These are phyloP conservation scores for Phytopythium chamaehyphon DNA, from an alignment of 352 stramenopile genomes.

Conservation along the genomic window DNA sequence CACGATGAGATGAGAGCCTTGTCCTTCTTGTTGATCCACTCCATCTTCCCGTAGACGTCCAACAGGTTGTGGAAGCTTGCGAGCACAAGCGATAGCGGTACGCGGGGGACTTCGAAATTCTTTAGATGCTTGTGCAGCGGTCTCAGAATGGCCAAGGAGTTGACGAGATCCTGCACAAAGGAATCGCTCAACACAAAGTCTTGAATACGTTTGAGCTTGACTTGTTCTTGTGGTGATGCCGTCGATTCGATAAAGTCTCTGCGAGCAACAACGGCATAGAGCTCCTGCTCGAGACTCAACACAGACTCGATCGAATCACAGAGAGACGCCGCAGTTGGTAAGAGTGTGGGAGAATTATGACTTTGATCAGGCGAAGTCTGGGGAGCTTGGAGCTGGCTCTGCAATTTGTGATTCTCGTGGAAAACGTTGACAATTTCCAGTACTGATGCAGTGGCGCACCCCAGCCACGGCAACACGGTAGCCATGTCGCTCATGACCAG, in stretches of 20 bases:
- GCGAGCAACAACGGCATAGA: constrained; percentile 49
- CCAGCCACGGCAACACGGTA: constrained; percentile 48
- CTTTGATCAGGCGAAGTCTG: constrained; percentile 7
- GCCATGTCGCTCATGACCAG: constrained; percentile 50
- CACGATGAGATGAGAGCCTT: constrained; percentile 66
- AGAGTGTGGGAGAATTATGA: not conserved
- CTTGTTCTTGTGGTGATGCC: constrained; percentile 27
- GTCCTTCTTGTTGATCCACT: constrained; percentile 68
- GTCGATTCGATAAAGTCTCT: constrained; percentile 53
- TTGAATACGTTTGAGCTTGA: constrained; percentile 45
- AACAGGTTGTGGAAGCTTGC: constrained; percentile 44
- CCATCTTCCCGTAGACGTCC: constrained; percentile 44
- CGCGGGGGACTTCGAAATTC: constrained; percentile 34
- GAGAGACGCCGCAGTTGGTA: constrained; percentile 21
- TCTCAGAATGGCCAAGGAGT: constrained; percentile 49
- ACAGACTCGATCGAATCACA: constrained; percentile 44
- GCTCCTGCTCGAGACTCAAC: constrained; percentile 42
- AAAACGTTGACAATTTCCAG: constrained; percentile 37
- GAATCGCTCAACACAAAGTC: constrained; percentile 64
- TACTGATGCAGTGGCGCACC: constrained; percentile 29
- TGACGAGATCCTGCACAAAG: constrained; percentile 52
- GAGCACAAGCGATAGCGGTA: constrained; percentile 52
- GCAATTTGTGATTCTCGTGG: constrained; percentile 38
- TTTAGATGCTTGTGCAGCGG: constrained; percentile 54
- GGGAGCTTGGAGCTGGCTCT: constrained; percentile 13